These are phyloP conservation scores for Fraxinus americana DNA, from an alignment of 257 asterid species.

Conservation along the genomic window DNA sequence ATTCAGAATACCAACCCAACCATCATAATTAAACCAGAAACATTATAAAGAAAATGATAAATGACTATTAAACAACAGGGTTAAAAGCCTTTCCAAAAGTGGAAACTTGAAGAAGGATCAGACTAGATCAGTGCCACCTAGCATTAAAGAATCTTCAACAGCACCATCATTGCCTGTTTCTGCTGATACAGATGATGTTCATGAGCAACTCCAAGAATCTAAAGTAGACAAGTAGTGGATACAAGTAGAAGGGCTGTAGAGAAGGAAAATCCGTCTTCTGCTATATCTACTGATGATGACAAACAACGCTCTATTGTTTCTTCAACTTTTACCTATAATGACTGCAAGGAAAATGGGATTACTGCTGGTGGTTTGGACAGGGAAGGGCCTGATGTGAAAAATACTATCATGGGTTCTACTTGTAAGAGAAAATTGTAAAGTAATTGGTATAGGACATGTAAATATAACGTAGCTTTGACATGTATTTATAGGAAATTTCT, in stretches of 20 bases:
- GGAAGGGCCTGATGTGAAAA: no score
- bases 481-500: no score
- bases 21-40: no score
- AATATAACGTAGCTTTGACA: no score
- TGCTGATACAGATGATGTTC: conserved; percentile 56
- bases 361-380: conserved; percentile 40
- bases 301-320: conserved; percentile 47
- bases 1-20: no score
- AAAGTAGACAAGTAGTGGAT: conserved; percentile 52
- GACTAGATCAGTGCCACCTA: conserved; percentile 53
- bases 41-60: no score
- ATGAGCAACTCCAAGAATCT: conserved; percentile 61
- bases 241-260: conserved; percentile 54
- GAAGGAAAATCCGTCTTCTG: conserved; percentile 51
- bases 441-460: no score
- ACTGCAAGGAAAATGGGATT: conserved; percentile 55
- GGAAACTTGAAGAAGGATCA: conserved; percentile 82
- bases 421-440: no score
- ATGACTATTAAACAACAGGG: conserved; percentile 51
- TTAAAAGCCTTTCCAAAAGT: conserved; percentile 88
- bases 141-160: conserved; percentile 59
- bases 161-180: conserved; percentile 51
- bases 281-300: conserved; percentile 48
- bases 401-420: no score
- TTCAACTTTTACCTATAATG: conserved; percentile 46